Base-by-base conservation (phyloP, 495 filamentous ascomycete species). In the Neurospora sp. region DNA sequence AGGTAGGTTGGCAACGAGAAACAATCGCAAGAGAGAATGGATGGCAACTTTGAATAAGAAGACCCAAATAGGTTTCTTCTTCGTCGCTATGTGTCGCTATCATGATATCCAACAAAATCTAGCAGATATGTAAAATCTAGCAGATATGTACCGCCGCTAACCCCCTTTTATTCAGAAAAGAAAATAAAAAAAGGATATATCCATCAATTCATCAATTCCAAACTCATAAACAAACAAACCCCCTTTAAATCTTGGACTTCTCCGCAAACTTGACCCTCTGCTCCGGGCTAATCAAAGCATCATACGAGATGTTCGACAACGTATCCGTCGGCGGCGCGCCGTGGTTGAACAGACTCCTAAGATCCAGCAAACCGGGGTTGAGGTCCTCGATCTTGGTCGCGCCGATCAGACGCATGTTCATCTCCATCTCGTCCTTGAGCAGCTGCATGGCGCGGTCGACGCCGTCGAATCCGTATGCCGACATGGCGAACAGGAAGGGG, bases 401-500 rank as follows among this genome's bases (percentile, higher is more conserved):
- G 16, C 96, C 96, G 76, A 98, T 93, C 74, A 99, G 84, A 9
- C 96, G 88, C 96, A 99, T 98, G 77, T 93, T 93, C 95, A 98
- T 97, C 86, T 95, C 94, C 90, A 99, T 94, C 87, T 99, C 96
- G 79, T 98, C 96, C 85, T 93, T 96, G 73, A 99, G 88, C 75
- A 99, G 85, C 83, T 95, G 92, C 90, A 98, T 97, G 27, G 95
- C 96, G 18, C 93, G 87, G 75, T 96, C 90, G 37, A 98, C 95
- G 73, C 96, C 96, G 3, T 90, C 85, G 71, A 93, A 83, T 0
- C 96, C 96, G 80, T 99, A 99, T 14, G 94, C 88, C 61, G 89
- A 92, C 96, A 99, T 99, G 71, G 96, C 96, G 80, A 91, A 99
- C 77, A 99, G 80, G 87, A 99, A 98, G 4, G 96, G 96, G 10